A percentile compares a stretch with the other conserved stretches of the same genome.
These are phyloP conservation scores for Globisporangium splendens DNA, from an alignment of 352 stramenopile species.

Conservation along the genomic window DNA sequence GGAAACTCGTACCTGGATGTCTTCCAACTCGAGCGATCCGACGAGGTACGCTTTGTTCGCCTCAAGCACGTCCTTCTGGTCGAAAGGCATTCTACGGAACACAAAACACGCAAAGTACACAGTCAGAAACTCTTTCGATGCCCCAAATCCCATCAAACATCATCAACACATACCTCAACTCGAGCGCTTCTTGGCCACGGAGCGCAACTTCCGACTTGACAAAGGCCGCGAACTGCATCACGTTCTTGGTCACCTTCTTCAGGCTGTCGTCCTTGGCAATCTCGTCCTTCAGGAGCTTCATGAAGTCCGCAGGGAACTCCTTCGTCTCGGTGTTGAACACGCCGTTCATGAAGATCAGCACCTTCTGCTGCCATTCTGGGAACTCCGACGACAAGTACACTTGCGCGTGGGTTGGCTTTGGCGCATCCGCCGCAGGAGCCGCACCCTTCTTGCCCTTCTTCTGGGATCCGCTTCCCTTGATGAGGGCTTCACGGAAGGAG, in stretches of 20 bases:
- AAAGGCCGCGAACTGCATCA: slow-evolving; percentile 97
- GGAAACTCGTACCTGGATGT: slow-evolving; percentile 49
- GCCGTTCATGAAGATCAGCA: slow-evolving; percentile 79
- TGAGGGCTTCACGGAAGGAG: slow-evolving; percentile 84
- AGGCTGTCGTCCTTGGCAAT: slow-evolving; percentile 72
- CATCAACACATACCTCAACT: slow-evolving; percentile 70
- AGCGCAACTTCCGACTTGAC: slow-evolving; percentile 92
- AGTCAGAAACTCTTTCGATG: not conserved
- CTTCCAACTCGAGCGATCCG: slow-evolving; percentile 86
- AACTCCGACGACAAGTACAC: slow-evolving; percentile 87
- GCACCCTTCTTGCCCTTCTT: slow-evolving; percentile 92
- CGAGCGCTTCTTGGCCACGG: slow-evolving; percentile 90
- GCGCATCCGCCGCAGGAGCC: slow-evolving; percentile 57
- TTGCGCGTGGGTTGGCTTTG: slow-evolving; percentile 87
- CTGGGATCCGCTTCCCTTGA: slow-evolving; percentile 55
- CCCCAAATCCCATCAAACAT: slow-evolving; percentile 3
- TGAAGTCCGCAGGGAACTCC: slow-evolving; percentile 79
- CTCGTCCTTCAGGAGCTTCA: slow-evolving; percentile 83
- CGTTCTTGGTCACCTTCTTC: slow-evolving; percentile 91
- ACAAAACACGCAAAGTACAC: slow-evolving; percentile 5
- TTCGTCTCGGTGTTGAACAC: slow-evolving; percentile 60
- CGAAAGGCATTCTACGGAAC: slow-evolving; percentile 87
- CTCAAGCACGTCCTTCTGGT: slow-evolving; percentile 92
- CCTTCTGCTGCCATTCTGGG: slow-evolving; percentile 80
- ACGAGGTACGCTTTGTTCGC: slow-evolving; percentile 91